A percentile compares a stretch with the other conserved stretches of the same genome.
These are phyloP conservation scores for Chytriomyces hyalinus DNA, from an alignment of 192 early-diverging fungal species.

Conservation along the genomic window DNA sequence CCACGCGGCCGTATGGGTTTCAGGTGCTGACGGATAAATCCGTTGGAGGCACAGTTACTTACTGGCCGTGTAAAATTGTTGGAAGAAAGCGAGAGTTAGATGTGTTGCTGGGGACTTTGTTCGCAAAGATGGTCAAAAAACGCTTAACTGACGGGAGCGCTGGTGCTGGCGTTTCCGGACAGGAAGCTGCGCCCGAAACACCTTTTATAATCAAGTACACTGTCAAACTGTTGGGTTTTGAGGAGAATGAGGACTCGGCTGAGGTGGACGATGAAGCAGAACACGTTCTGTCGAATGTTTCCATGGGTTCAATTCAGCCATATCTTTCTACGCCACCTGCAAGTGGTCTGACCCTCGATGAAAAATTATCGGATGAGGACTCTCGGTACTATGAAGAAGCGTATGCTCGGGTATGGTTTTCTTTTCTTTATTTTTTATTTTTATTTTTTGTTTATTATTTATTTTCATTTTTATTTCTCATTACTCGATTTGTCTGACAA, in stretches of 20 bases:
- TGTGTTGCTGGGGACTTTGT: not conserved
- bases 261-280: not conserved
- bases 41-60: not conserved
- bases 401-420: not conserved
- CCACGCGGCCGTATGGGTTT: constrained; percentile 3
- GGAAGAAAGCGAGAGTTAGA: not conserved
- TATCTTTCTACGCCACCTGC: not conserved
- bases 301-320: constrained; percentile 21
- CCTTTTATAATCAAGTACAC: constrained; percentile 3
- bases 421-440: not conserved
- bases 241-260: not conserved
- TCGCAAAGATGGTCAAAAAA: not conserved
- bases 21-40: constrained; percentile 7
- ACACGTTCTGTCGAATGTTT: not conserved
- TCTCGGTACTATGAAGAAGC: not conserved
- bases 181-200: not conserved
- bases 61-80: constrained; percentile 25
- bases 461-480: not conserved
- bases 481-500: not conserved
- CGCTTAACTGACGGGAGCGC: not conserved
- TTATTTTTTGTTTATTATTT: not conserved
- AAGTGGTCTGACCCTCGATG: not conserved
- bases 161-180: not conserved
- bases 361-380: constrained; percentile 8
- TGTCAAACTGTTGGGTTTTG: constrained; percentile 18